Percentiles rank a stretch among this genome's conserved stretches.
Evolutionary conservation across 1,284 basidiomycete genomes (phyloP).

Genomic region (Pseudozyma pruni): DNA sequence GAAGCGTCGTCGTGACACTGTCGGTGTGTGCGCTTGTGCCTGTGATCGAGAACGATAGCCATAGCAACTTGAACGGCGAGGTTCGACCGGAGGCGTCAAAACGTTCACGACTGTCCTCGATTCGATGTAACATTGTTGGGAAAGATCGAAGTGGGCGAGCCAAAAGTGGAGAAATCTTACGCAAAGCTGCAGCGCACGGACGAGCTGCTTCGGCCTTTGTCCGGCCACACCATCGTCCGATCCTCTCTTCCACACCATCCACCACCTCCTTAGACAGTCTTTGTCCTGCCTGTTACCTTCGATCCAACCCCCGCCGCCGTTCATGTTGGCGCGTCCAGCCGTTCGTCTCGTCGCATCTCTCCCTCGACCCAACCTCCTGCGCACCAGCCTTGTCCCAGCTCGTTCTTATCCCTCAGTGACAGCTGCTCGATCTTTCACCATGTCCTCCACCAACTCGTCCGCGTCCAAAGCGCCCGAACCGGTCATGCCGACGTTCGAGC

Average conservation of each 20-base stretch:
- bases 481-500: conserved; percentile 47
- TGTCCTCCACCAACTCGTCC: conserved; percentile 8
- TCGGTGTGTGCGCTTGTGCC: too few species aligned
- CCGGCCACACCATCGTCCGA: neutral
- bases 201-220: conserved; percentile 5
- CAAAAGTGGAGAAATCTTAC: conserved; percentile 10
- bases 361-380: too few species aligned
- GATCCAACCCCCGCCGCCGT: too few species aligned
- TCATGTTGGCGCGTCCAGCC: conserved; percentile 10
- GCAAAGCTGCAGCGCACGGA: conserved; percentile 27
- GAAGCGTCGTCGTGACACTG: too few species aligned
- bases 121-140: too few species aligned
- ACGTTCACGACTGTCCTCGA: too few species aligned
- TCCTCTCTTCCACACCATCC: neutral
- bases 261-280: neutral
- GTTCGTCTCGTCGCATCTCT: neutral
- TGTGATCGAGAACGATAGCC: too few species aligned
- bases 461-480: conserved; percentile 6
- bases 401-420: too few species aligned
- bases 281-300: too few species aligned
- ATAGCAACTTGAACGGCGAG: too few species aligned
- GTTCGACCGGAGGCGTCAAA: too few species aligned
- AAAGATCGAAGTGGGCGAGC: too few species aligned
- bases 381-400: neutral
- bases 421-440: neutral